Evolutionary conservation across 2,329 filamentous ascomycete species (phyloP).

Genomic region (Aspergillus alliaceus): DNA sequence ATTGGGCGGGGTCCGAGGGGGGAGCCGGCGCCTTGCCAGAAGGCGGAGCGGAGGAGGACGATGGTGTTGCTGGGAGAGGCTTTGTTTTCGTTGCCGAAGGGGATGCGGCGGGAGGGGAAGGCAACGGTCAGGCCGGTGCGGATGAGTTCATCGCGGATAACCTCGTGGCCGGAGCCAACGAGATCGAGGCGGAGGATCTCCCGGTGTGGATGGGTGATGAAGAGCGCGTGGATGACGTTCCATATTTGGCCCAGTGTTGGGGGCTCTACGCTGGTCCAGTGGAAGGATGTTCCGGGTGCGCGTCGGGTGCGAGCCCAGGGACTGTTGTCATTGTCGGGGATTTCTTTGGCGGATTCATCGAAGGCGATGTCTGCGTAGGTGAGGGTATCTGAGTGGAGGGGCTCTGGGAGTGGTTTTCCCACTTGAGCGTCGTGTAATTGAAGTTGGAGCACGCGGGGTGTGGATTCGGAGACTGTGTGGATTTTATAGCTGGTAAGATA

Average conservation of each 20-base stretch:
- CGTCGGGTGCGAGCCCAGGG: slow-evolving; percentile 37
- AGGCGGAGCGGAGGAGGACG: slow-evolving; percentile 55
- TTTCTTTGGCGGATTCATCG: slow-evolving; percentile 23
- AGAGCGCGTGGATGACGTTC: slow-evolving; percentile 38
- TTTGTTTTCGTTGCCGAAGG: slow-evolving; percentile 21
- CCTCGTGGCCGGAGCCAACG: slow-evolving; percentile 33
- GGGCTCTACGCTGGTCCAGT: slow-evolving; percentile 30
- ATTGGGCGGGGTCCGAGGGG: slow-evolving; percentile 64
- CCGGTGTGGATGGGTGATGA: slow-evolving; percentile 31
- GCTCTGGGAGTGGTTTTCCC: slow-evolving; percentile 35
- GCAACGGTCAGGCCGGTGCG: slow-evolving; percentile 29
- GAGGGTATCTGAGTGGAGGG: slow-evolving; percentile 40
- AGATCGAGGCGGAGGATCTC: slow-evolving; percentile 39
- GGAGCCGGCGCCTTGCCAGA: slow-evolving; percentile 71
- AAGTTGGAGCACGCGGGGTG: slow-evolving; percentile 30
- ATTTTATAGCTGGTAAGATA: slow-evolving; percentile 48
- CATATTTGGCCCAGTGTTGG: slow-evolving; percentile 41
- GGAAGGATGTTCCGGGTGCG: slow-evolving; percentile 31
- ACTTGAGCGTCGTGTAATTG: slow-evolving; percentile 33
- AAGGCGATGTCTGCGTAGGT: slow-evolving; percentile 39
- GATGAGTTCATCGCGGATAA: slow-evolving; percentile 44
- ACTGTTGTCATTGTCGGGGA: slow-evolving; percentile 37
- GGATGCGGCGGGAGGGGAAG: slow-evolving; percentile 20
- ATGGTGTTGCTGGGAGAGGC: slow-evolving; percentile 30
- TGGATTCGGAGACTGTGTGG: slow-evolving; percentile 25